Percentiles rank a stretch among this genome's conserved stretches.
These are phyloP conservation scores for Xylariaceae sp. DNA, from an alignment of 2,329 filamentous ascomycete genomes.

Conservation along the genomic window DNA sequence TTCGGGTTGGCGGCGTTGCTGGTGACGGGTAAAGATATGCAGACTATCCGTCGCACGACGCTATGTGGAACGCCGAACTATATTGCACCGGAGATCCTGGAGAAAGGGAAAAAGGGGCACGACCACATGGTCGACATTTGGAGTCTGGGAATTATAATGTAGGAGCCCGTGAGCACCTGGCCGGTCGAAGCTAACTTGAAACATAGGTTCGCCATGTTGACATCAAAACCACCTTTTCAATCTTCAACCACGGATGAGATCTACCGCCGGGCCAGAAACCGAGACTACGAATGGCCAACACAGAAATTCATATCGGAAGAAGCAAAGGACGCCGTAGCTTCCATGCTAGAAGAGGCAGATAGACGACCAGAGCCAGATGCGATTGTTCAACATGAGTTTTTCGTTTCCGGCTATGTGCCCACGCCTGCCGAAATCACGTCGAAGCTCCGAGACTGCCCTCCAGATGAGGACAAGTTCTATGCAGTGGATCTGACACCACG, in stretches of 20 bases:
- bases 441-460: conserved; percentile 54
- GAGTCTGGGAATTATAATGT: conserved; percentile 97
- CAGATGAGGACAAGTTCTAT: conserved; percentile 57
- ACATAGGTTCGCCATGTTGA: conserved; percentile 85
- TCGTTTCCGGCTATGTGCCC: conserved; percentile 72
- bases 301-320: conserved; percentile 70
- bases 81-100: conserved; percentile 92
- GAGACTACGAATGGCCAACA: conserved; percentile 78
- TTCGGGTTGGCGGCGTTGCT: conserved; percentile 92
- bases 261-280: conserved; percentile 65
- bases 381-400: conserved; percentile 78
- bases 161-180: conserved; percentile 31
- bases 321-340: conserved; percentile 73
- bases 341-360: conserved; percentile 71
- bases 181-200: conserved; percentile 17
- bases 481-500: conserved; percentile 42
- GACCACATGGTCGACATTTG: conserved; percentile 98
- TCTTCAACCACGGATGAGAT: conserved; percentile 85
- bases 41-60: conserved; percentile 79
- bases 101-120: conserved; percentile 90
- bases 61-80: conserved; percentile 98
- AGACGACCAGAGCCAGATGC: conserved; percentile 69
- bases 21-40: conserved; percentile 86
- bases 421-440: conserved; percentile 53
- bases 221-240: conserved; percentile 94